Evolutionary conservation across 2,329 filamentous ascomycete genomes (phyloP).

Genomic region (Pseudocercospora pini-densiflorae): DNA sequence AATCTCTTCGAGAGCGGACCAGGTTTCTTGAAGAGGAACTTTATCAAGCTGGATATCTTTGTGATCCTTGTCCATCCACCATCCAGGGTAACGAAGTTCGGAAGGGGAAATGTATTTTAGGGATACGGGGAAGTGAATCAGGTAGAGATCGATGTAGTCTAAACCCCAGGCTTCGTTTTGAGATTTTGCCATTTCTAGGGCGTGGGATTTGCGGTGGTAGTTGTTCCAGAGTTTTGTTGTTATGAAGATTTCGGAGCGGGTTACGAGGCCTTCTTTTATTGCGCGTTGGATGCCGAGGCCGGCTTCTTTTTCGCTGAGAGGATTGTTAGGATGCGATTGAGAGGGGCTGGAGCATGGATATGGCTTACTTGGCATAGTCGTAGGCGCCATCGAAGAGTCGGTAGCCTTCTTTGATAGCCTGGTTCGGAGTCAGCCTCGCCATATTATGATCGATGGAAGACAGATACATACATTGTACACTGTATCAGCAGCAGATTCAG

Average conservation of each 20-base stretch:
- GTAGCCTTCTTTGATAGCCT: conserved; percentile 59
- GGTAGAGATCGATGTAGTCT: conserved; percentile 79
- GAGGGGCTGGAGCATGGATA: background rate
- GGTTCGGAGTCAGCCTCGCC: background rate
- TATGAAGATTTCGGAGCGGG: conserved; percentile 84
- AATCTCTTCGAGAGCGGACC: conserved; percentile 18
- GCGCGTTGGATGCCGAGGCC: conserved; percentile 62
- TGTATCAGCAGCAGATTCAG: conserved; percentile 68
- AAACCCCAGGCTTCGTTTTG: conserved; percentile 79
- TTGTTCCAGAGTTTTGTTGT: conserved; percentile 89
- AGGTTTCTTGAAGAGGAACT: conserved; percentile 16
- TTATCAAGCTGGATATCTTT: conserved; percentile 12
- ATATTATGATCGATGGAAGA: too few relatives aligned
- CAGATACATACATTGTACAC: conserved; percentile 63
- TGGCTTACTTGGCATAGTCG: conserved; percentile 61
- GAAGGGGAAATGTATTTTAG: conserved; percentile 26
- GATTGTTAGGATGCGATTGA: background rate
- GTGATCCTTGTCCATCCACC: conserved; percentile 14
- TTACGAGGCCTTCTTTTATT: conserved; percentile 76
- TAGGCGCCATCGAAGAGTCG: conserved; percentile 59
- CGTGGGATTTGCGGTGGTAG: conserved; percentile 76
- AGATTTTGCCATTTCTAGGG: conserved; percentile 71
- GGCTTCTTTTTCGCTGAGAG: conserved; percentile 71
- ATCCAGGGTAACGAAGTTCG: conserved; percentile 22
- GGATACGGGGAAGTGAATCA: conserved; percentile 46